Conservation (phyloP, 148 eudicot genomes). For the Camellia sinensis region DNA sequence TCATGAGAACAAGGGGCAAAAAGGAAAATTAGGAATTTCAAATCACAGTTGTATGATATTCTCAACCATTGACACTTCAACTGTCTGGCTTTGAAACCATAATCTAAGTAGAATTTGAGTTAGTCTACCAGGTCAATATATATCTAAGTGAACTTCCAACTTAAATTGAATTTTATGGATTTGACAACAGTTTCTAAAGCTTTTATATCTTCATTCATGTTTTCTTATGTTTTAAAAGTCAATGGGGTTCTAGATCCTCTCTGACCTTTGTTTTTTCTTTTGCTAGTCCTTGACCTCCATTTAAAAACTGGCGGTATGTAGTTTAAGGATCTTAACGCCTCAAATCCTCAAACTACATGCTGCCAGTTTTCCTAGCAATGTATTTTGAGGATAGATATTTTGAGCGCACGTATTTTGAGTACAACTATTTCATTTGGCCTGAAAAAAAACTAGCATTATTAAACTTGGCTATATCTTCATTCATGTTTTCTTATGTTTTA, state of each 20-base stretch:
- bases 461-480: constrained; percentile 5
- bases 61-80: too few species aligned
- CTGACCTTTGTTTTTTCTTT: neutral
- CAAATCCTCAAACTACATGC: neutral
- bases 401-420: neutral
- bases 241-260: neutral
- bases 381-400: neutral
- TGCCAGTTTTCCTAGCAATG: neutral
- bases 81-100: neutral
- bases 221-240: neutral
- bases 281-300: too few species aligned
- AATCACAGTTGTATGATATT: too few species aligned
- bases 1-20: too few species aligned
- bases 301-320: too few species aligned
- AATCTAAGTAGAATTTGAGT: neutral
- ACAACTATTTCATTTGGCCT: neutral
- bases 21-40: too few species aligned
- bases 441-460: neutral
- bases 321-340: neutral
- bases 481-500: neutral
- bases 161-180: neutral
- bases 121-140: neutral
- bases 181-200: neutral
- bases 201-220: neutral
- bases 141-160: neutral